Conservation (phyloP, 345 rosid species). For the Schrenkiella parvula region DNA sequence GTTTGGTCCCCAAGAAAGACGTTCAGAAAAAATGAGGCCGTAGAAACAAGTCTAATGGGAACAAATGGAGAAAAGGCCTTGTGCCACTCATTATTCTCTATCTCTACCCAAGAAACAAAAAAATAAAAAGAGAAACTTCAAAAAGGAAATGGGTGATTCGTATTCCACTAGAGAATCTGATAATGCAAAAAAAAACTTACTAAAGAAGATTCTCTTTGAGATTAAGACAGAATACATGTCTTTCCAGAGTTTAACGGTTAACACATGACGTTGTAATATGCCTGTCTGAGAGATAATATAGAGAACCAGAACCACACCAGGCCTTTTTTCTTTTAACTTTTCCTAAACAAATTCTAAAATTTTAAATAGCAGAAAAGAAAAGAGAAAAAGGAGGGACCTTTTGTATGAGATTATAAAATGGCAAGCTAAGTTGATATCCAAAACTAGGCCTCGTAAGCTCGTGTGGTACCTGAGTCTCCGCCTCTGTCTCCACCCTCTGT, state of each 20-base stretch:
- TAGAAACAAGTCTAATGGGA: constrained; percentile 19
- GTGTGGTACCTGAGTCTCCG: neutral
- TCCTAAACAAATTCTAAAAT: constrained; percentile 4
- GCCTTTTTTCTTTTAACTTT: neutral
- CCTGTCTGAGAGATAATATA: constrained; percentile 28
- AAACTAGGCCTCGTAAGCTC: constrained; percentile 24
- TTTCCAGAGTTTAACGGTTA: constrained; percentile 31
- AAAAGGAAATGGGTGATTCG: constrained; percentile 30
- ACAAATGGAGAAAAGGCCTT: constrained; percentile 14
- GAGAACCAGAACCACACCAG: constrained; percentile 31
- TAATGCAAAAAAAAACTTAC: constrained; percentile 20
- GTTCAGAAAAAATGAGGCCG: neutral
- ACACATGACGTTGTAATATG: constrained; percentile 27
- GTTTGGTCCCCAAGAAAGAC: constrained; percentile 18
- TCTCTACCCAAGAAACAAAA: neutral
- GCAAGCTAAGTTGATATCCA: constrained; percentile 23
- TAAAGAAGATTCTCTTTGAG: constrained; percentile 28
- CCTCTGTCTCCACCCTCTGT: constrained; percentile 12
- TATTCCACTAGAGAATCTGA: constrained; percentile 31
- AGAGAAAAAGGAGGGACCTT: constrained; percentile 30
- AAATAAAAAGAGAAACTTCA: constrained; percentile 4
- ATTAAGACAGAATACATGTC: constrained; percentile 31
- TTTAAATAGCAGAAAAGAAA: constrained; percentile 9
- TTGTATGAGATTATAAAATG: constrained; percentile 30
- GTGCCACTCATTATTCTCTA: constrained; percentile 29